These are phyloP conservation scores for Beauveria asiatica DNA, from an alignment of 2,329 filamentous ascomycete genomes.

Conservation along the genomic window DNA sequence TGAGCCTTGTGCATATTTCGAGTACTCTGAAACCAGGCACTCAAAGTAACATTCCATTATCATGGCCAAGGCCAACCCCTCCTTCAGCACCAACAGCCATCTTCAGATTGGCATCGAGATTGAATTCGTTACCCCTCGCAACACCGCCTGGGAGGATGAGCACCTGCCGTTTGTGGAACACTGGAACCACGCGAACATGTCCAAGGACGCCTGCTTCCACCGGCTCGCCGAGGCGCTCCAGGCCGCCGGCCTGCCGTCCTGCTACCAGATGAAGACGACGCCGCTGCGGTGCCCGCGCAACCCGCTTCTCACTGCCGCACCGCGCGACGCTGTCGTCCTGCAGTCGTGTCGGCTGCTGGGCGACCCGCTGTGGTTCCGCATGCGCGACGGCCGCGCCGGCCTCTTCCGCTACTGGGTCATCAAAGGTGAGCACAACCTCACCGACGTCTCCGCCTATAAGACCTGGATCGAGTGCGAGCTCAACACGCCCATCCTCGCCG, in stretches of 20 bases:
- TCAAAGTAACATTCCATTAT: neutral
- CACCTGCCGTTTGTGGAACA: neutral
- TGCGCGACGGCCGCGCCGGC: neutral
- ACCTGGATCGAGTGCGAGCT: slow-evolving; percentile 3
- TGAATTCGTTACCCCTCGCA: slow-evolving; percentile 13
- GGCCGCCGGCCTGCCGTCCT: neutral
- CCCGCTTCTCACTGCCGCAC: neutral
- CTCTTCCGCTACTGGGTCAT: neutral
- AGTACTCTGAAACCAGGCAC: no score
- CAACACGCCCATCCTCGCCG: slow-evolving; percentile 13
- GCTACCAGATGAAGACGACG: neutral
- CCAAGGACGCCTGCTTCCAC: slow-evolving; percentile 1
- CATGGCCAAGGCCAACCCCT: neutral
- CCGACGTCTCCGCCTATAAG: neutral
- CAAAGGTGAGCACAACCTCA: neutral
- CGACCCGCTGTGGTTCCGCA: neutral
- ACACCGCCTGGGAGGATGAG: neutral
- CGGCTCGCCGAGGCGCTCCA: neutral
- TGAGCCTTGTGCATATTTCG: neutral
- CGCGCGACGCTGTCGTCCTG: neutral
- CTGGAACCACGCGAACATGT: neutral
- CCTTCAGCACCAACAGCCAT: neutral
- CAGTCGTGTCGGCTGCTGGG: neutral
- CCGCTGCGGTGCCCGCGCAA: neutral
- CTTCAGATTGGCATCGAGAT: slow-evolving; percentile 15